Conservation (phyloP, 345 rosid species). For the Arabis hirsuta region DNA sequence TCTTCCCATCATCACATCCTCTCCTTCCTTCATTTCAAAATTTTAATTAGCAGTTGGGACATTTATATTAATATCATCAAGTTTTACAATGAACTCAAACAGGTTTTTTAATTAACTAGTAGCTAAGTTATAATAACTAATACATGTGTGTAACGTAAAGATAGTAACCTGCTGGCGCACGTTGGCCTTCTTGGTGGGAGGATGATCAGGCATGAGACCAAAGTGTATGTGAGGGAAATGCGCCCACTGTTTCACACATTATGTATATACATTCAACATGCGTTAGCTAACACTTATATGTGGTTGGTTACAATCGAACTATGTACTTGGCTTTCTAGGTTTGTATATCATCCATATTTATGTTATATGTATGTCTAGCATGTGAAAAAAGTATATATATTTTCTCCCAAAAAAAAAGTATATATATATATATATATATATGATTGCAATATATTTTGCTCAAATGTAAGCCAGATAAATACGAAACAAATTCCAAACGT, state of each 20-base stretch:
- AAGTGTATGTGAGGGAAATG: constrained; percentile 96
- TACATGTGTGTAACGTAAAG: constrained; percentile 18
- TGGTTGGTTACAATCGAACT: background rate
- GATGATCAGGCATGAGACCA: constrained; percentile 96
- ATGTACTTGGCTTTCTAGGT: background rate
- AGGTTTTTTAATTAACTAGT: too few relatives aligned
- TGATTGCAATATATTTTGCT: background rate
- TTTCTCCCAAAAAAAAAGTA: too few relatives aligned
- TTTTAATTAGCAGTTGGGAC: too few relatives aligned
- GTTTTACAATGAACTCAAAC: too few relatives aligned
- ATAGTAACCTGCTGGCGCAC: constrained; percentile 64
- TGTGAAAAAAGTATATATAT: background rate
- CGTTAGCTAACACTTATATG: background rate
- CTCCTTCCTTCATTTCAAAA: constrained; percentile 67
- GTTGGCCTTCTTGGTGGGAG: constrained; percentile 75
- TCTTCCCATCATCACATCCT: constrained; percentile 59
- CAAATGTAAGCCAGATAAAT: background rate
- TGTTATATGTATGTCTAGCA: background rate
- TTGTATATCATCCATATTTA: background rate
- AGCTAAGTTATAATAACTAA: background rate
- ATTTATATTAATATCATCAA: too few relatives aligned
- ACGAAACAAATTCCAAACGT: too few relatives aligned
- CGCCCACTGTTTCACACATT: constrained; percentile 72
- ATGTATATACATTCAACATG: background rate
- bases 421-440: background rate